Evolutionary conservation across 1,284 basidiomycete genomes (phyloP), one percentile per base, ranked within the genome.

Genomic region (Ceratobasidium sp.): DNA sequence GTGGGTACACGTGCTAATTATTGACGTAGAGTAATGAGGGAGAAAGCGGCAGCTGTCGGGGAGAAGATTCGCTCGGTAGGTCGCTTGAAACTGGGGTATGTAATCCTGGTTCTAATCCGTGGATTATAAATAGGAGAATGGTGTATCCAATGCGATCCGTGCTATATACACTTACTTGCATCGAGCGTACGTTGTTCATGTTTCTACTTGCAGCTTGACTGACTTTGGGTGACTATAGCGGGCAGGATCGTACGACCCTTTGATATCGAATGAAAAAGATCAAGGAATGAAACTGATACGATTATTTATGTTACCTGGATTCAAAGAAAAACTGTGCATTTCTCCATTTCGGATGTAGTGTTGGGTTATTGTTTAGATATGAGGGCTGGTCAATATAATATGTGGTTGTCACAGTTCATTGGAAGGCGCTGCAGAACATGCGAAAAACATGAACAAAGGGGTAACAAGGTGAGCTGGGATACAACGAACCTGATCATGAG

Each of bases 41-140:
- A 90, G 80, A 90, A 90, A 78, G 89, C 89, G 1, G 84, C 87
- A 2, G 83, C 85, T 34, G 84, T 91, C 2, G 91, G 91, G 3
- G 86, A 89, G 80, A 85, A 83, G 76, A 90, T 92, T 69, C 83
- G 89, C 65, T 74, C 82, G 39, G 89, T 89, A 76, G 79, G 84
- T 80, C 9, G 11, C 8, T 13, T 29, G 29, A 2, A 14, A 9
- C 37, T 16, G 29, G 27, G 11, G 22, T 7, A n/a, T 4, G 13
- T 53, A 37, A 24, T 13, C 13, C 6, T 1, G 1, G 8, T 7
- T 22, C 41, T 58, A 34, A 37, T 19, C n/a, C 1, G 48, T 46
- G 9, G 29, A 1, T 22, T 29, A 39, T 27, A 5, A 27, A 27
- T 58, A 69, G 65, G 65, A 73, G 22, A 61, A 61, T 37, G 69